A percentile compares a stretch with the other conserved stretches of the same genome.
phyloP scores from a whole-genome alignment of 2,329 filamentous ascomycete genomes.

The Uncinocarpus reesii region DNA sequence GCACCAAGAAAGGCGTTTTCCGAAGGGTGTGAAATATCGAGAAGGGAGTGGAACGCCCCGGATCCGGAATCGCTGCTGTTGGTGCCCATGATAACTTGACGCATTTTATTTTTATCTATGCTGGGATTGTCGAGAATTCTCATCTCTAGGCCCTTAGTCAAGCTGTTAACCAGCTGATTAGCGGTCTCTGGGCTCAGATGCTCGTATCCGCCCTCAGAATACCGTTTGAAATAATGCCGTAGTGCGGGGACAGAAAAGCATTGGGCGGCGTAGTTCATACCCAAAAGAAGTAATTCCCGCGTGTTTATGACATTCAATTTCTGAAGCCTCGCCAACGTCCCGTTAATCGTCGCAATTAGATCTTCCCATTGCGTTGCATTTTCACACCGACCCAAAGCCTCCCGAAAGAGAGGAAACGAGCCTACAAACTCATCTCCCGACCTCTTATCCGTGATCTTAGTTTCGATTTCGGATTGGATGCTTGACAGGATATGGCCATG shows the following conservation, averaged over 20 bases:
- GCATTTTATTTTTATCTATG: conserved; percentile 8
- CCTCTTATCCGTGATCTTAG: conserved; percentile 1
- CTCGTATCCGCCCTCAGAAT: conserved; percentile 12
- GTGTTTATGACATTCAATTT: conserved; percentile 16
- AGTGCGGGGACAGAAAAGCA: conserved; percentile 25
- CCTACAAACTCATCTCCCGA: neutral
- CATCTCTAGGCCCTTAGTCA: conserved; percentile 10
- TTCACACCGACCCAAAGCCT: conserved; percentile 22
- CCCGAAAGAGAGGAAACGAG: conserved; percentile 13
- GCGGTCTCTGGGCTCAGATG: conserved; percentile 12
- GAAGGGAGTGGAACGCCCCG: conserved; percentile 5
- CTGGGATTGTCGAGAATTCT: conserved; percentile 9
- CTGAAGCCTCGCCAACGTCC: conserved; percentile 23
- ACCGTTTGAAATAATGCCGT: conserved; percentile 21
- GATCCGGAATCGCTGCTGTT: neutral
- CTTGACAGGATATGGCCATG: conserved; percentile 6
- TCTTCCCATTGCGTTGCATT: conserved; percentile 23
- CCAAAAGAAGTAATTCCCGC: conserved; percentile 17
- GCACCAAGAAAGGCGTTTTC: conserved; percentile 4
- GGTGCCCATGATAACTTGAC: conserved; percentile 11
- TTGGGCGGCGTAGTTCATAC: conserved; percentile 27
- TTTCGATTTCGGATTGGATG: conserved; percentile 10
- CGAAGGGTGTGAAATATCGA: conserved; percentile 8
- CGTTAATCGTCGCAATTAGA: conserved; percentile 26
- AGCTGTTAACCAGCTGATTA: conserved; percentile 20